phyloP scores from a whole-genome alignment of 2,329 filamentous ascomycete genomes.

The Calonectria pteridis region DNA sequence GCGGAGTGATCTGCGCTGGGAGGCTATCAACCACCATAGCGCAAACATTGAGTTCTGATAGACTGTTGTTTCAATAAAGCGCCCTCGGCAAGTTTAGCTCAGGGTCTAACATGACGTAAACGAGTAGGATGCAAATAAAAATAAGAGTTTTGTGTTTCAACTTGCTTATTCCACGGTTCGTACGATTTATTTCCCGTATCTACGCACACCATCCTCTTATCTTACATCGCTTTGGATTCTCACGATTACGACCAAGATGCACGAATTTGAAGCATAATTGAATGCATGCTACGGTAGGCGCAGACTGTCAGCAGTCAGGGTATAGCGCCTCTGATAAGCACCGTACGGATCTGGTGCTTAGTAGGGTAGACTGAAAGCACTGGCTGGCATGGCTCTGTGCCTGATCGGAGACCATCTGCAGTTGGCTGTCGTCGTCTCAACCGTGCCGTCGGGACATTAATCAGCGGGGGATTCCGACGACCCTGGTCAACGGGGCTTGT shows the following conservation, averaged over 20 bases:
- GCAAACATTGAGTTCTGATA: not conserved
- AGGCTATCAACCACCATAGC: not conserved
- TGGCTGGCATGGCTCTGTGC: not conserved
- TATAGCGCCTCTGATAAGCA: not conserved
- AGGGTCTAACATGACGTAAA: not conserved
- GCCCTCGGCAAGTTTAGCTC: not conserved
- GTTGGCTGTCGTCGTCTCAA: not conserved
- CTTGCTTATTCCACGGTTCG: not conserved
- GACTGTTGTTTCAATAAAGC: not conserved
- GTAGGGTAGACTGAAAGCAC: not conserved
- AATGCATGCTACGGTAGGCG: not conserved
- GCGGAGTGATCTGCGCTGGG: constrained; percentile 5
- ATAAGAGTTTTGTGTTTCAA: not conserved
- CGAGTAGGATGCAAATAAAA: not conserved
- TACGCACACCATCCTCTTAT: not conserved
- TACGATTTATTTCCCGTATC: not conserved
- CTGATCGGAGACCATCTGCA: not conserved
- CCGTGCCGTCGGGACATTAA: constrained; percentile 14
- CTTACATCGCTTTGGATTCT: not conserved
- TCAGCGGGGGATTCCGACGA: constrained; percentile 11
- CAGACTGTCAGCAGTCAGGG: not conserved
- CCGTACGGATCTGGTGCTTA: not conserved
- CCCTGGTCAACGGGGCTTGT: not conserved
- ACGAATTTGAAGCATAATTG: not conserved
- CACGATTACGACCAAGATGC: not conserved